These are phyloP conservation scores for Trametes versicolor DNA, from an alignment of 1,284 basidiomycete species.

Conservation along the genomic window DNA sequence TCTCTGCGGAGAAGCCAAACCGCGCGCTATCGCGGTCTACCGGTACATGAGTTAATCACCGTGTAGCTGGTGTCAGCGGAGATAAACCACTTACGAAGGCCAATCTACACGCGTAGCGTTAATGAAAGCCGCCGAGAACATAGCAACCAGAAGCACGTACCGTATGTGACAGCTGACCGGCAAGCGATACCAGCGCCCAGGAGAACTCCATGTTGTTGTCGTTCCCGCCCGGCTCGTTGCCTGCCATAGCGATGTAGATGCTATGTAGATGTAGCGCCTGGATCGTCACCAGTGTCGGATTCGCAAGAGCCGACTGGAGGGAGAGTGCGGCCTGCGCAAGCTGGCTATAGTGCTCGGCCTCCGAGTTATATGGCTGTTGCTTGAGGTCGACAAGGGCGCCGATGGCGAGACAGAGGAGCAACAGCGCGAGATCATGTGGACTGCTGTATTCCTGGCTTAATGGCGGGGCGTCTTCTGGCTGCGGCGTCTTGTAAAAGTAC, in stretches of 20 bases:
- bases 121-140: conserved; percentile 1
- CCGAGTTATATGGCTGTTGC: conserved; percentile 63
- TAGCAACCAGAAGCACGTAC: conserved; percentile 38
- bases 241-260: conserved; percentile 63
- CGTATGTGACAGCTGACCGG: conserved; percentile 46
- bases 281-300: conserved; percentile 50
- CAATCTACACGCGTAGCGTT: conserved; percentile 37
- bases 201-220: conserved; percentile 50
- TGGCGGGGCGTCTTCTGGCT: conserved; percentile 25
- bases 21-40: conserved; percentile 55
- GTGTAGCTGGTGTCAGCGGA: neutral
- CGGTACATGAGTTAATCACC: conserved; percentile 10
- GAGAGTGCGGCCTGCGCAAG: conserved; percentile 54
- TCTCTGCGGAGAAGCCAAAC: conserved; percentile 48
- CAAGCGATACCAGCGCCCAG: conserved; percentile 47
- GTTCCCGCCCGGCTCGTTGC: conserved; percentile 61
- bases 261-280: conserved; percentile 65
- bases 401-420: conserved; percentile 67
- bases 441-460: conserved; percentile 44
- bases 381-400: conserved; percentile 72
- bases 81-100: conserved; percentile 41
- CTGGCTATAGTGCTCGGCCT: conserved; percentile 68
- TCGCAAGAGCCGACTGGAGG: conserved; percentile 47
- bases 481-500: conserved; percentile 60
- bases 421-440: conserved; percentile 64